Evolutionary conservation across 257 asterid genomes (phyloP).

Genomic region (Lithospermum erythrorhizon): DNA sequence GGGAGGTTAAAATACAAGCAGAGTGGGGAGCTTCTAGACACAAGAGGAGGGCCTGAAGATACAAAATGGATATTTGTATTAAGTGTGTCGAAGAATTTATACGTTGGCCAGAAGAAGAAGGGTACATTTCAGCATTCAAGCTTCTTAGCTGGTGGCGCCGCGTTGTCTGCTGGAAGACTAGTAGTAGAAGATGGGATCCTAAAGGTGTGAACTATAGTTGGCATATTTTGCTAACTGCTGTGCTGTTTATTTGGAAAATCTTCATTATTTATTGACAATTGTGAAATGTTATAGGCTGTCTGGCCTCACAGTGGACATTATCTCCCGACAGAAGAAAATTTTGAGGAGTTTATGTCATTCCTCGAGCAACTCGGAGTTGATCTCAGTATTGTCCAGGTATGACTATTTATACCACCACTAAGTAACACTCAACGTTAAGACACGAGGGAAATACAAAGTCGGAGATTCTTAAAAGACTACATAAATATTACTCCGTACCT

Average conservation of each 20-base stretch:
- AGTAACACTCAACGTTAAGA: neutral
- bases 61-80: slow-evolving; percentile 86
- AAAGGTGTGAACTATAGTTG: slow-evolving; percentile 32
- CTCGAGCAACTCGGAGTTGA: slow-evolving; percentile 53
- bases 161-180: slow-evolving; percentile 80
- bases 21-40: slow-evolving; percentile 52
- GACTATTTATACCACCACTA: neutral
- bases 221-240: neutral
- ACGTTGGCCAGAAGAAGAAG: slow-evolving; percentile 65
- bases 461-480: no score
- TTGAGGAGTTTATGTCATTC: slow-evolving; percentile 63
- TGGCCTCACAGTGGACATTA: slow-evolving; percentile 99
- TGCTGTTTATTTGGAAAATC: neutral
- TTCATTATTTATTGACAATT: neutral
- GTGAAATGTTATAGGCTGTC: slow-evolving; percentile 39
- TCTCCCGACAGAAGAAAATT: slow-evolving; percentile 86
- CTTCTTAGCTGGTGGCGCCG: slow-evolving; percentile 93
- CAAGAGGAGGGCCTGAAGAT: slow-evolving; percentile 54
- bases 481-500: no score
- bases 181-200: slow-evolving; percentile 64
- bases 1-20: slow-evolving; percentile 54
- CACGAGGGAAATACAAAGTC: no score
- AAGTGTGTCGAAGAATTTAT: slow-evolving; percentile 50
- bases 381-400: slow-evolving; percentile 54
- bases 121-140: slow-evolving; percentile 90